These are phyloP conservation scores for Russula abietina DNA, from an alignment of 768 basidiomycete genomes.

Conservation along the genomic window DNA sequence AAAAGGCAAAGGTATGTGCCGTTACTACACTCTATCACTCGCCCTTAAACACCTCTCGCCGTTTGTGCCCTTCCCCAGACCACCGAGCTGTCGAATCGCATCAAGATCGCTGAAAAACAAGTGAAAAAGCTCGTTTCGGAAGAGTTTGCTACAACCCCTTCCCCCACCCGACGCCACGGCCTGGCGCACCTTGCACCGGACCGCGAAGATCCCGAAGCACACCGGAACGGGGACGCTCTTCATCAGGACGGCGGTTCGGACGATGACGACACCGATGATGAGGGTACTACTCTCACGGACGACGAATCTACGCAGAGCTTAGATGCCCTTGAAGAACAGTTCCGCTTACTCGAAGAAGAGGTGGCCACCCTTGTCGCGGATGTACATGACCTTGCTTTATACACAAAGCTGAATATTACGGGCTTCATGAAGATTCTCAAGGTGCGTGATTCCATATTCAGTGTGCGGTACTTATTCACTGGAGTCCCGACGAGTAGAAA, in stretches of 20 bases:
- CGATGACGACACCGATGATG: slow-evolving; percentile 49
- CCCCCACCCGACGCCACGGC: slow-evolving; percentile 6
- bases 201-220: slow-evolving; percentile 25
- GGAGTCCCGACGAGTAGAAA: slow-evolving; percentile 50
- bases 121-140: slow-evolving; percentile 72
- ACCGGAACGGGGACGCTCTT: slow-evolving; percentile 42
- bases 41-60: neutral
- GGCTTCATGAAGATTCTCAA: slow-evolving; percentile 99
- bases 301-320: slow-evolving; percentile 48
- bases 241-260: slow-evolving; percentile 60
- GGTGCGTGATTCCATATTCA: slow-evolving; percentile 36
- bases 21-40: neutral
- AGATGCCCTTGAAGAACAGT: slow-evolving; percentile 78
- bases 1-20: slow-evolving; percentile 68
- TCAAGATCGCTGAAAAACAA: slow-evolving; percentile 74
- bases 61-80: slow-evolving; percentile 56
- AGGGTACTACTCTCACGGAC: slow-evolving; percentile 38
- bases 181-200: slow-evolving; percentile 23
- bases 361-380: slow-evolving; percentile 92
- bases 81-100: slow-evolving; percentile 72
- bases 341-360: slow-evolving; percentile 85
- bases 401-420: slow-evolving; percentile 96
- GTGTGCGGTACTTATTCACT: neutral
- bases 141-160: slow-evolving; percentile 32
- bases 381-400: slow-evolving; percentile 84